Percentiles rank a stretch among this genome's conserved stretches.
phyloP scores from a whole-genome alignment of 192 early-diverging fungal species.

The Coemansia biformis region DNA sequence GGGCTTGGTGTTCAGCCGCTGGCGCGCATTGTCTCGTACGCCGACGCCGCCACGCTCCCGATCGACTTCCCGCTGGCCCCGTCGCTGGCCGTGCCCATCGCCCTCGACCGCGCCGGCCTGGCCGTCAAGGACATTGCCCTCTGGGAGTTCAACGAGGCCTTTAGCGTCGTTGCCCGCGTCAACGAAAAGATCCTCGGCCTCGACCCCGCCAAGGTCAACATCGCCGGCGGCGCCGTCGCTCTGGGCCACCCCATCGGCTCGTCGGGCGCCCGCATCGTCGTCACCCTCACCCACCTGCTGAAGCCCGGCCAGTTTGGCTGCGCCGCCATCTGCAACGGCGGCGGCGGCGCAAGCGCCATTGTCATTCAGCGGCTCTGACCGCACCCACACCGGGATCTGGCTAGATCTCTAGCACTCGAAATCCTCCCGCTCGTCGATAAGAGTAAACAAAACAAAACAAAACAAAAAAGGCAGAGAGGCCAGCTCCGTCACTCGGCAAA shows the following conservation, averaged over 20 bases:
- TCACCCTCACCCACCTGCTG: slow-evolving; percentile 74
- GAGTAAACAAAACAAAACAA: background rate
- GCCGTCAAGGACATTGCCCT: slow-evolving; percentile 80
- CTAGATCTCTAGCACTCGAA: too few species aligned
- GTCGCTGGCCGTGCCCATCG: slow-evolving; percentile 84
- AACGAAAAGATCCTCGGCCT: slow-evolving; percentile 81
- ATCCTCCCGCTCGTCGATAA: too few species aligned
- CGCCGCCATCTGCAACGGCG: slow-evolving; percentile 78
- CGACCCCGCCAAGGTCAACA: slow-evolving; percentile 65
- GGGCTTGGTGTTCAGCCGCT: slow-evolving; percentile 77
- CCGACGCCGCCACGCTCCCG: slow-evolving; percentile 84
- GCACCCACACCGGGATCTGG: slow-evolving; percentile 16
- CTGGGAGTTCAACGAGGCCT: slow-evolving; percentile 98
- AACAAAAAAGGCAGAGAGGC: background rate
- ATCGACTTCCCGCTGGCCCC: slow-evolving; percentile 96
- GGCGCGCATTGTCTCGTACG: slow-evolving; percentile 80
- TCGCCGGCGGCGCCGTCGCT: slow-evolving; percentile 77
- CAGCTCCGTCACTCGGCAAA: slow-evolving; percentile 6
- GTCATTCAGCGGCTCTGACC: slow-evolving; percentile 60
- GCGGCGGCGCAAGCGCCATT: slow-evolving; percentile 68
- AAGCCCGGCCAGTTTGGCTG: slow-evolving; percentile 76
- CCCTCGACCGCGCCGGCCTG: slow-evolving; percentile 80
- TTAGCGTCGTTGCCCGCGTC: slow-evolving; percentile 83
- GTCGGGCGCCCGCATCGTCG: slow-evolving; percentile 75
- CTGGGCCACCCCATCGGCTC: slow-evolving; percentile 81